phyloP scores from a whole-genome alignment of 2,329 filamentous ascomycete species.

The Ceratocystis cacaofunesta region DNA sequence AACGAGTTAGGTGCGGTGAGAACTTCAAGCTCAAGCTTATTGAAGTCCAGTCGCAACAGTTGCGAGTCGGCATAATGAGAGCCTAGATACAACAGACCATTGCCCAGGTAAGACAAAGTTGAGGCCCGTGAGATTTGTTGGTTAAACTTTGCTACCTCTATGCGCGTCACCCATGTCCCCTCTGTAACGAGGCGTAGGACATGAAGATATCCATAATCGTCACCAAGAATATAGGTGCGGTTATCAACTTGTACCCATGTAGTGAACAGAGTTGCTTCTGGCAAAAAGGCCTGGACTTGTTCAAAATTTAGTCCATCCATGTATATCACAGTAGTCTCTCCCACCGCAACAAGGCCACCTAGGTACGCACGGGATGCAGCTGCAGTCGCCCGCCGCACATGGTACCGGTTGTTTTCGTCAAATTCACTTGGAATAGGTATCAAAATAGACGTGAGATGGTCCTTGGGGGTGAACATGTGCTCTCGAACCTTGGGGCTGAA shows the following conservation, averaged over 20 bases:
- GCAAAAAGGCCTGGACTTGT: constrained; percentile 47
- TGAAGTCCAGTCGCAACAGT: constrained; percentile 45
- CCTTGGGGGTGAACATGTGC: constrained; percentile 37
- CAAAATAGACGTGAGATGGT: constrained; percentile 43
- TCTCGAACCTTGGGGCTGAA: constrained; percentile 46
- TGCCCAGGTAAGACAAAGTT: constrained; percentile 61
- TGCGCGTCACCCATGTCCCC: constrained; percentile 51
- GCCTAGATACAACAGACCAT: constrained; percentile 64
- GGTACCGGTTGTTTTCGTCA: constrained; percentile 44
- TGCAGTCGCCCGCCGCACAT: constrained; percentile 37
- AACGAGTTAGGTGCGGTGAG: constrained; percentile 50
- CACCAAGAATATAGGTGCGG: constrained; percentile 71
- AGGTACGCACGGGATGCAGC: constrained; percentile 38
- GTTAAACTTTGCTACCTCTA: constrained; percentile 52
- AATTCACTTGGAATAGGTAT: constrained; percentile 45
- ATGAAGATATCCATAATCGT: constrained; percentile 78
- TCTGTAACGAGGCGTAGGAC: constrained; percentile 63
- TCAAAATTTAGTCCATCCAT: constrained; percentile 63
- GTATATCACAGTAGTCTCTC: constrained; percentile 71
- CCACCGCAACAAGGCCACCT: constrained; percentile 59
- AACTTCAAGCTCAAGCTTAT: constrained; percentile 38
- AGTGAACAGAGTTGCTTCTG: constrained; percentile 73
- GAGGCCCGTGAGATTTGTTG: constrained; percentile 55
- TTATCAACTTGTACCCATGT: constrained; percentile 77
- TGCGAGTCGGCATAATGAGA: constrained; percentile 91